phyloP scores from a whole-genome alignment of 2,329 filamentous ascomycete species.

The Aspergillus ochraceoroseus region DNA sequence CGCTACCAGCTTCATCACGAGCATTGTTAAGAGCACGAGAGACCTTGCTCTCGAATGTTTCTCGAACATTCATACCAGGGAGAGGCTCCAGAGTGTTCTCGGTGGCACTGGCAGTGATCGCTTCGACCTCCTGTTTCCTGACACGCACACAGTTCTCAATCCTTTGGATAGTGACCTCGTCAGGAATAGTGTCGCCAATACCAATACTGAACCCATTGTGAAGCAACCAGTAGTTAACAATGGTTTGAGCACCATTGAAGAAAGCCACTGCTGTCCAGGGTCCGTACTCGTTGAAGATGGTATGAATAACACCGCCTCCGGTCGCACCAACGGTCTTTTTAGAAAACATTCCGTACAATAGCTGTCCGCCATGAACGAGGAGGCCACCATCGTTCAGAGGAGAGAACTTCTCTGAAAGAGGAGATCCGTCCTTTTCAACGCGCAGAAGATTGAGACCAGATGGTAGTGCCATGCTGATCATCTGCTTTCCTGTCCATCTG shows the following conservation, averaged over 20 bases:
- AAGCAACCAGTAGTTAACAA: slow-evolving; percentile 94
- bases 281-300: slow-evolving; percentile 93
- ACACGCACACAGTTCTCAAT: slow-evolving; percentile 76
- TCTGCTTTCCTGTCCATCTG: slow-evolving; percentile 96
- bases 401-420: slow-evolving; percentile 50
- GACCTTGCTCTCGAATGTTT: slow-evolving; percentile 96
- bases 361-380: slow-evolving; percentile 76
- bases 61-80: slow-evolving; percentile 96
- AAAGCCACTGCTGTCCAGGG: slow-evolving; percentile 82
- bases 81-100: slow-evolving; percentile 84
- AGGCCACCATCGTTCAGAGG: slow-evolving; percentile 72
- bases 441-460: slow-evolving; percentile 73
- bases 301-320: slow-evolving; percentile 85
- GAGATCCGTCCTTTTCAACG: slow-evolving; percentile 57
- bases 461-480: slow-evolving; percentile 89
- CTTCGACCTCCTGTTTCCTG: slow-evolving; percentile 75
- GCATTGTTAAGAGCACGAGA: slow-evolving; percentile 90
- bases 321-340: slow-evolving; percentile 94
- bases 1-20: slow-evolving; percentile 92
- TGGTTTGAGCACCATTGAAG: slow-evolving; percentile 90
- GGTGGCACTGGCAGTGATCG: slow-evolving; percentile 71
- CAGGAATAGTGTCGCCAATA: slow-evolving; percentile 96
- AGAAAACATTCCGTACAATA: slow-evolving; percentile 83
- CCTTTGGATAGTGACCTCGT: slow-evolving; percentile 73
- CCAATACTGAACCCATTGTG: slow-evolving; percentile 97